Conservation (phyloP, 129 eudicot species). For the Logfia minima region DNA sequence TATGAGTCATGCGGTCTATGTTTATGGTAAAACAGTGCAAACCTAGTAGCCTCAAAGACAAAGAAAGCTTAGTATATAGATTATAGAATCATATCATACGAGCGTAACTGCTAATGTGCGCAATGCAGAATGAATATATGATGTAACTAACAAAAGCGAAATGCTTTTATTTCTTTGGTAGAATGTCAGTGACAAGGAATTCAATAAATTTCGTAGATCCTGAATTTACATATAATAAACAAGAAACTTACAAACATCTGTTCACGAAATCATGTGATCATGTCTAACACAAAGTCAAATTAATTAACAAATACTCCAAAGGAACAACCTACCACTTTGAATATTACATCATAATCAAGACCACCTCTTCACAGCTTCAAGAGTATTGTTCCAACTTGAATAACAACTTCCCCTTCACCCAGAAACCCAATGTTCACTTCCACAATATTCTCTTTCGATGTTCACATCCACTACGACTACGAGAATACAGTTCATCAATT, state of each 20-base stretch:
- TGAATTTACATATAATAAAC: background rate
- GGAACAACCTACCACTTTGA: background rate
- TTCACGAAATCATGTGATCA: conserved; percentile 1
- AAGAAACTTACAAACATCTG: conserved; percentile 15
- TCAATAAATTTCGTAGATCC: background rate
- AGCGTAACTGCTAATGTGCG: background rate
- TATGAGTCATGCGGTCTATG: background rate
- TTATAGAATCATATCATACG: background rate
- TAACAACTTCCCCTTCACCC: background rate
- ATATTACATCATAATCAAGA: background rate
- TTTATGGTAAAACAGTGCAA: background rate
- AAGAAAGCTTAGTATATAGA: background rate
- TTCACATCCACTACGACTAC: conserved; percentile 1
- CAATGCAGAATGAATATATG: background rate
- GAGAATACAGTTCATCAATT: background rate
- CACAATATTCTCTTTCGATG: background rate
- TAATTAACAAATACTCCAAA: background rate
- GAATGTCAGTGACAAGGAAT: background rate
- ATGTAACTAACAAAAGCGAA: background rate
- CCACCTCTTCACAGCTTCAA: background rate
- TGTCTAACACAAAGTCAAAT: conserved; percentile 12
- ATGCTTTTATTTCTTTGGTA: background rate
- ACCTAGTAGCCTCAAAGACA: background rate
- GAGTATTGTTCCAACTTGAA: conserved; percentile 20
- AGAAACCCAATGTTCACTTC: background rate